These are phyloP conservation scores for Persicaria tinctoria DNA, from an alignment of 148 eudicot species.

Conservation along the genomic window DNA sequence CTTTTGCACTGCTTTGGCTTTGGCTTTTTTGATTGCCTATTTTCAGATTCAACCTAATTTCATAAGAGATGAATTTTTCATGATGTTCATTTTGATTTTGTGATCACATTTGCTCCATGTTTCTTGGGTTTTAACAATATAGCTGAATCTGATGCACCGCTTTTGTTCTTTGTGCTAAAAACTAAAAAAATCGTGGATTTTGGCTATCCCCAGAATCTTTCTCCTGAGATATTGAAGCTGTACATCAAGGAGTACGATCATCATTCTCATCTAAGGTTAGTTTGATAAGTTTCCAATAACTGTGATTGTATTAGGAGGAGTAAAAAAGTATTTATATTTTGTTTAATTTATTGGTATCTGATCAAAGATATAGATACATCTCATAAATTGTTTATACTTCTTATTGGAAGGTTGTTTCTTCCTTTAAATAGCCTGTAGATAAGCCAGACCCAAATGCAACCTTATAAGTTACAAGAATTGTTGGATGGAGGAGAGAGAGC, in stretches of 20 bases:
- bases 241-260: conserved; percentile 96
- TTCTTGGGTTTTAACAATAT: background rate
- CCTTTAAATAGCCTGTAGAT: conserved; percentile 54
- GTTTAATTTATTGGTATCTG: conserved; percentile 12
- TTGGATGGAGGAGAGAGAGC: conserved; percentile 95
- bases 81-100: background rate
- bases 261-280: conserved; percentile 94
- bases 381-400: no score
- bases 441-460: conserved; percentile 99
- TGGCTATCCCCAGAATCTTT: conserved; percentile 97
- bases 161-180: conserved; percentile 9
- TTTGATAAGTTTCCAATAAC: background rate
- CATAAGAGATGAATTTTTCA: background rate
- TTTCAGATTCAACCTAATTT: background rate
- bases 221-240: conserved; percentile 92
- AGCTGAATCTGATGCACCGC: background rate
- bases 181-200: conserved; percentile 96
- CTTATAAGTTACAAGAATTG: conserved; percentile 97
- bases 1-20: background rate
- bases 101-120: background rate
- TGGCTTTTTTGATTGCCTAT: background rate
- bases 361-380: no score
- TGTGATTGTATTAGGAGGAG: background rate
- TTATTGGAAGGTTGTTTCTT: background rate
- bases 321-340: background rate